Evolutionary conservation across 306 rosid genomes (phyloP), one percentile per base, ranked within the genome.

Genomic region (Acacia acuminata): DNA sequence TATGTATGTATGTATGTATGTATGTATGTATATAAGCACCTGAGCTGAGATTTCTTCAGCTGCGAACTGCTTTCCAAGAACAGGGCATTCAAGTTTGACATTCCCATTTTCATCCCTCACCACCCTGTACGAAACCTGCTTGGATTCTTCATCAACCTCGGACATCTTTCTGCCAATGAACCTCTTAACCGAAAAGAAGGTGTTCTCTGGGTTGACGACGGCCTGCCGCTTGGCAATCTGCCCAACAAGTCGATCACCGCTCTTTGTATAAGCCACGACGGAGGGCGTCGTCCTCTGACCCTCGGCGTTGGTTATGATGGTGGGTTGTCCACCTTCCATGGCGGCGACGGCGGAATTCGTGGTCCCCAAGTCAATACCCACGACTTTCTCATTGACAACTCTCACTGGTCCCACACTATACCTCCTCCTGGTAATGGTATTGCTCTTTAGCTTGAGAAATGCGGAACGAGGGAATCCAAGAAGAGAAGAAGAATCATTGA

Each of bases 191-290:
- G 97, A 94, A 80, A 92, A 94, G 85, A 94, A 94, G 1, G 98
- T 94, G 78, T 94, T 94, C 86, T 90, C 94, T 1, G 98, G 98
- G 80, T 94, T 94, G 6, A 92, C 94, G 1, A 94, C 98, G 1
- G 98, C 98, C 86, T 94, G 98, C 2, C 98, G 90, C 87, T 94
- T 94, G 3, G 98, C 98, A 65, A 94, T 94, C 86, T 94, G 97
- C 17, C 98, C 98, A 0, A 94, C 98, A 3, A 94, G 88, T 82
- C 98, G 88, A 40, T 94, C 98, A 22, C 97, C 98, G 79, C 24
- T 90, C 89, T 92, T 94, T 0, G 98, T 92, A 77, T 94, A 94
- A 0, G 98, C 98, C n/a, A 94, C 98, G n/a, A 94, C 98, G 1
- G 98, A 94, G 0, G 98, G 98, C 4, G 97, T 94, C 15, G 97